phyloP scores from a whole-genome alignment of 805 yeast genomes.

The Lachancea nothofagi region DNA sequence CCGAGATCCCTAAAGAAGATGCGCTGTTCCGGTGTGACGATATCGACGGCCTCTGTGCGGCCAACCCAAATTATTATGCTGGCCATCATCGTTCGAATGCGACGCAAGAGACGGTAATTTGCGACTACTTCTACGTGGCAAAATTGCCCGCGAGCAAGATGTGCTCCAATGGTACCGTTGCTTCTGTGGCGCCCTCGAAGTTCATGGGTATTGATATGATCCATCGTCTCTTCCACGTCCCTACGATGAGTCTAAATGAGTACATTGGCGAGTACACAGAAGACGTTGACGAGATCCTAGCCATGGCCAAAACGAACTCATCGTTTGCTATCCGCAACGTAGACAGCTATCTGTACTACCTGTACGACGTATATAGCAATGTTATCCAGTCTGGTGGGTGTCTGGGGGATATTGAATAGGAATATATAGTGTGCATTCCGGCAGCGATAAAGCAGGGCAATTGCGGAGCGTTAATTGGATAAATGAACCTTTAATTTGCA shows the following conservation, averaged over 20 bases:
- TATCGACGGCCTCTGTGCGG: slow-evolving; percentile 34
- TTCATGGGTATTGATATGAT: slow-evolving; percentile 36
- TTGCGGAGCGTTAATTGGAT: too few species aligned
- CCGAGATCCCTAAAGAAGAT: slow-evolving; percentile 33
- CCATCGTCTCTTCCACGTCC: slow-evolving; percentile 38
- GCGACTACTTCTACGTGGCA: slow-evolving; percentile 36
- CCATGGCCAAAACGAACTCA: slow-evolving; percentile 31
- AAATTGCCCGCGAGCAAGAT: slow-evolving; percentile 30
- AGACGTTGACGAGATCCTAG: slow-evolving; percentile 31
- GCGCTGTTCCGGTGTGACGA: slow-evolving; percentile 38
- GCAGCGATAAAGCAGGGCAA: too few species aligned
- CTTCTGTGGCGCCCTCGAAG: slow-evolving; percentile 24
- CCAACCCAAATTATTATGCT: slow-evolving; percentile 32
- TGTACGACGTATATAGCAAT: slow-evolving; percentile 31
- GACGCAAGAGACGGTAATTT: slow-evolving; percentile 38
- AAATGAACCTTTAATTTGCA: too few species aligned
- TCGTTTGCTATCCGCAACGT: slow-evolving; percentile 35
- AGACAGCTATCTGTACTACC: slow-evolving; percentile 30
- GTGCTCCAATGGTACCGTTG: slow-evolving; percentile 35
- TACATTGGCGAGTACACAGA: slow-evolving; percentile 37
- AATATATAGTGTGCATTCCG: too few species aligned
- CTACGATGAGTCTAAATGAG: slow-evolving; percentile 27
- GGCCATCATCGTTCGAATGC: slow-evolving; percentile 38
- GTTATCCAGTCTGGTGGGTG: slow-evolving; percentile 4
- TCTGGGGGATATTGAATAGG: neutral